Percentiles rank a stretch among this genome's conserved stretches.
Conservation (phyloP, 495 filamentous ascomycete genomes). For the Astrocystis sublimbata region DNA sequence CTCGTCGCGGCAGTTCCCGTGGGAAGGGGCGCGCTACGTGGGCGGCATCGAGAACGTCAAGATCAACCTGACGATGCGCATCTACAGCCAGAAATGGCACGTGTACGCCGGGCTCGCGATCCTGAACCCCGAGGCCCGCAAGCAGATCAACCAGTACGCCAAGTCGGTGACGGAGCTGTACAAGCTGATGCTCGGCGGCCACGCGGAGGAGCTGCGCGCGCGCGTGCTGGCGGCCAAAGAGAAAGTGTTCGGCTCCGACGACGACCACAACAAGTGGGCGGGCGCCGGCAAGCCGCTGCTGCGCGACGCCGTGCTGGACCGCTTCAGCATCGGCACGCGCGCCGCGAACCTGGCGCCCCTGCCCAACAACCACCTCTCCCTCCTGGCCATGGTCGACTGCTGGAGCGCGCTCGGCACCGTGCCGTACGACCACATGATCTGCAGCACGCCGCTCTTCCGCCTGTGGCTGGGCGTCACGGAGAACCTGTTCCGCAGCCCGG, state of each 20-base stretch:
- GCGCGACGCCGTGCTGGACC: conserved; percentile 80
- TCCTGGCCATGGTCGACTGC: conserved; percentile 98
- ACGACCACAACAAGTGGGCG: conserved; percentile 49
- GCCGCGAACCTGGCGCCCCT: conserved; percentile 40
- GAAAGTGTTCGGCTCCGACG: conserved; percentile 69
- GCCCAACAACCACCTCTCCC: conserved; percentile 88
- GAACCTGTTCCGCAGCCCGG: conserved; percentile 86
- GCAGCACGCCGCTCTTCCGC: conserved; percentile 96
- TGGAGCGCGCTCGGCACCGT: conserved; percentile 92
- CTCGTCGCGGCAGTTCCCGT: conserved; percentile 89
- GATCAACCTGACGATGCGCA: conserved; percentile 95
- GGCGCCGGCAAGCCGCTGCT: conserved; percentile 67
- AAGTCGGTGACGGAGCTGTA: conserved; percentile 90
- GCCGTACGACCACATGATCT: conserved; percentile 99
- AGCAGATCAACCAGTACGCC: conserved; percentile 93
- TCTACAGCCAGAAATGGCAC: conserved; percentile 98
- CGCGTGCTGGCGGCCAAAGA: conserved; percentile 76
- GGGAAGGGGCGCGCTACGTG: conserved; percentile 89
- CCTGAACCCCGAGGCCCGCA: conserved; percentile 85
- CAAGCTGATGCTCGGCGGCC: conserved; percentile 90
- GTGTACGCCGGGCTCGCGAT: conserved; percentile 98
- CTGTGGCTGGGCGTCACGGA: conserved; percentile 97
- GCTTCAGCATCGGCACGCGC: conserved; percentile 70
- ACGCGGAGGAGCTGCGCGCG: conserved; percentile 73
- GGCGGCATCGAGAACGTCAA: conserved; percentile 99